Evolutionary conservation across 768 basidiomycete species (phyloP), one percentile per base, ranked within the genome.

Genomic region (Rhodocollybia butyracea): DNA sequence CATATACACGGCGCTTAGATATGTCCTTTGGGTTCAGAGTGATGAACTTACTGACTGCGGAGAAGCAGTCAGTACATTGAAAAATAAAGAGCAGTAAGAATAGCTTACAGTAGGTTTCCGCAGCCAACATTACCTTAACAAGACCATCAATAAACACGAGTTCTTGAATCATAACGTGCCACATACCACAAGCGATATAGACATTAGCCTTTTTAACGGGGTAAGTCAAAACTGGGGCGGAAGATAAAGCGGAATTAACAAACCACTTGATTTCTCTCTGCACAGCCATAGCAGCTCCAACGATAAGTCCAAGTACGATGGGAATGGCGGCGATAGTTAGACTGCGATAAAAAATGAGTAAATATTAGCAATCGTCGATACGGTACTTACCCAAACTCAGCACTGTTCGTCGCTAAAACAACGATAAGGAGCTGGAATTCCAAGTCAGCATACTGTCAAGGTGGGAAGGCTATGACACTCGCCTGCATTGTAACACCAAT

Each of bases 401-500:
- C 82, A 0, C 85, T 83, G 63, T 83, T 70, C 32, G 59, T 68
- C 40, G 74, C 60, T 21, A 94, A 76, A 12, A 94, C 91, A 22
- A 94, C 70, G 59, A 94, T 93, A 55, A 93, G 81, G 30, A 94
- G 83, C 91, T 93, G 51, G 10, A n/a, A 46, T 32, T 34, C 21
- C 39, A 31, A n/a, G 29, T 48, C 26, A 48, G 12, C 41, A 51
- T 19, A 51, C 15, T 11, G 19, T 40, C 34, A 38, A 48, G 46
- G 24, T 11, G 26, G 24, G 15, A 46, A 15, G 21, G 34, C 12
- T 34, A 12, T 32, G 27, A 31, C 3, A 30, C 70, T 46, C 48
- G 82, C 91, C 83, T 94, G 91, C 81, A 92, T 91, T 2, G 91
- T 92, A 24, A 93, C 86, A n/a, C 87, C 91, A 21, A 80, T 78